These are phyloP conservation scores for Acanthamoeba triangularis DNA, from an alignment of 208 protist genomes.

Conservation along the genomic window DNA sequence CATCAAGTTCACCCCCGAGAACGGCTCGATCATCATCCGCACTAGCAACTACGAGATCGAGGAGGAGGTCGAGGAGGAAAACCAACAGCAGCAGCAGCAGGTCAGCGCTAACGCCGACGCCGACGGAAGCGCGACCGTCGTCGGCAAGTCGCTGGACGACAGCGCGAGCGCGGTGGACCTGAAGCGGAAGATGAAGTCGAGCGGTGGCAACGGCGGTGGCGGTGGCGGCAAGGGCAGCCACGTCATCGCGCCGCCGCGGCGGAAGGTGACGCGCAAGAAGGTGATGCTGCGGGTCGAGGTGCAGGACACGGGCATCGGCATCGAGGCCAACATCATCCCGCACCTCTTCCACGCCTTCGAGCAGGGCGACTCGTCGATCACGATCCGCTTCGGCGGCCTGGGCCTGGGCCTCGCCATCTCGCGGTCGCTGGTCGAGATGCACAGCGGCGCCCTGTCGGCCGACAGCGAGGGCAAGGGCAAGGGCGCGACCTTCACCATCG, in stretches of 20 bases:
- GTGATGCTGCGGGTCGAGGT: conserved; percentile 61
- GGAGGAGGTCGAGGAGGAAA: conserved; percentile 40
- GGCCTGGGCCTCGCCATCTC: conserved; percentile 65
- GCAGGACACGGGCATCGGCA: conserved; percentile 63
- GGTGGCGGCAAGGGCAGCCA: background rate
- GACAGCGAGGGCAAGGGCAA: conserved; percentile 72
- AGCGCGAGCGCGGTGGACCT: background rate
- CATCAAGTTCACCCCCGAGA: conserved; percentile 73
- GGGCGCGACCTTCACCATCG: conserved; percentile 60
- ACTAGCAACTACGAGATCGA: conserved; percentile 67
- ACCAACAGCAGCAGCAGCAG: background rate
- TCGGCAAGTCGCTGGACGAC: background rate
- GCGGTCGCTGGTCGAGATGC: conserved; percentile 50
- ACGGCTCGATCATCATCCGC: conserved; percentile 11
- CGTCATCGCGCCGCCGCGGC: background rate
- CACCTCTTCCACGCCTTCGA: conserved; percentile 66
- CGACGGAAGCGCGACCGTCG: background rate
- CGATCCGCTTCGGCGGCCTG: conserved; percentile 33
- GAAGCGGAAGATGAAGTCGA: conserved; percentile 34
- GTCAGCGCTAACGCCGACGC: background rate
- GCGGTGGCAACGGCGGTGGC: background rate
- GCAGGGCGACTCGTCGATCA: conserved; percentile 58
- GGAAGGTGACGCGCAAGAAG: conserved; percentile 51
- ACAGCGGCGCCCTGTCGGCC: conserved; percentile 53
- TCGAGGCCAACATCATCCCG: conserved; percentile 47